Evolutionary conservation across 1,284 basidiomycete species (phyloP), one percentile per base, ranked within the genome.

Genomic region (Lentinus polychrous): DNA sequence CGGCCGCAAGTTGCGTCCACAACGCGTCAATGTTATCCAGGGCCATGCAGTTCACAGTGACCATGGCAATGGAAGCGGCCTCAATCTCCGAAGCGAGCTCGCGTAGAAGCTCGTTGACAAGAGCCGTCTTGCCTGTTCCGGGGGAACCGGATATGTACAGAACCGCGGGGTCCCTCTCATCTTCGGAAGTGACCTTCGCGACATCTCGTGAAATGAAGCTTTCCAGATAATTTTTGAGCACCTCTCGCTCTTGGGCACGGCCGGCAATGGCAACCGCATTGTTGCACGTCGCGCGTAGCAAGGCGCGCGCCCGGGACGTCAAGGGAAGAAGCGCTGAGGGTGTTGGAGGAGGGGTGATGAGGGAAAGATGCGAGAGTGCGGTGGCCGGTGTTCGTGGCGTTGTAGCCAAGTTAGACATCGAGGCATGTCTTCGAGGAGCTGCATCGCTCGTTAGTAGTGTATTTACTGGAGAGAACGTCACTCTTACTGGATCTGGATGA

Each of bases 61-160:
- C 58, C 14, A 83, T 66, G 49, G 71, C 74, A 38, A 76, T 61
- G 18, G 68, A 58, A 20, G 72, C 57, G 11, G 69, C 66, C 11
- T 65, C 60, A 8, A 65, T 48, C 15, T 69, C 62, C 18, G 74
- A 51, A 2, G 66, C 63, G 32, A 71, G 50, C 1, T 57, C 55
- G 4, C 56, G 65, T 22, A 91, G 61, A 41, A 88, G 67, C 3
- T 77, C 69, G 58, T 84, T 86, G 31, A 91, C 78, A 8, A 91
- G 69, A 0, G 87, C 88, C 1, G 88, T 91, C 68, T 91, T 91
- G 23, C 87, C 88, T 4, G 86, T 86, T 1, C 87, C 88, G 12
- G 88, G 87, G 0, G 84, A 74, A 24, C 87, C 87, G 14, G 87
- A 90, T 45, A 91, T 80, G 61, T 88, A 91, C 46, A 91, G 69